These are phyloP conservation scores for Septoria linicola DNA, from an alignment of 2,329 filamentous ascomycete species.

Conservation along the genomic window DNA sequence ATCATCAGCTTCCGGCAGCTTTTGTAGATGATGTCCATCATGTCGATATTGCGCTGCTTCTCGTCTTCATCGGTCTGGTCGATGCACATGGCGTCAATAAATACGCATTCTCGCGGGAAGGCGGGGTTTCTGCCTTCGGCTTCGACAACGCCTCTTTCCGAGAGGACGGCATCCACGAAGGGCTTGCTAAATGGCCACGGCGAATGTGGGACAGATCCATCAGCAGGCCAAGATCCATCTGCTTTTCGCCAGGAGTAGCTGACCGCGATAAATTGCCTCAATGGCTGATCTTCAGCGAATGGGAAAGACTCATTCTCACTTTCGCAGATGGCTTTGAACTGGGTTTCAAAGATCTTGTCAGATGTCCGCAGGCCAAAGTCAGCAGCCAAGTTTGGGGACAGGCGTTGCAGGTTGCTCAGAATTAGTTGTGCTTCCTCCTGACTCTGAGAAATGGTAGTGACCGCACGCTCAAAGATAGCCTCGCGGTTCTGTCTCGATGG, in stretches of 20 bases:
- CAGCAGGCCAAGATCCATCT: not conserved
- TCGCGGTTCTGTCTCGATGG: not conserved
- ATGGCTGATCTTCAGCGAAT: not conserved
- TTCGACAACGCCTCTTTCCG: not conserved
- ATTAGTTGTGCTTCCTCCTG: conserved; percentile 1
- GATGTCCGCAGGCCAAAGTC: not conserved
- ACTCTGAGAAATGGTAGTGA: not conserved
- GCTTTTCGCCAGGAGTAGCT: conserved; percentile 6
- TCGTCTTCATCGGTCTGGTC: not conserved
- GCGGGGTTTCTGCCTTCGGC: not conserved
- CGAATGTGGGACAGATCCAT: not conserved
- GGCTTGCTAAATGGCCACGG: conserved; percentile 7
- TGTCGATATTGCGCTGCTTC: not conserved
- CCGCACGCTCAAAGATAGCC: not conserved
- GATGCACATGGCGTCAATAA: not conserved
- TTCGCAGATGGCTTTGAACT: conserved; percentile 3
- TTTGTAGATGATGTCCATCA: conserved; percentile 1
- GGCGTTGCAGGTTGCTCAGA: not conserved
- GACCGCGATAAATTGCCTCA: conserved; percentile 3
- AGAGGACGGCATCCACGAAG: conserved; percentile 4
- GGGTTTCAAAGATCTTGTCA: not conserved
- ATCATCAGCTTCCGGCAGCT: not conserved
- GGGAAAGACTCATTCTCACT: conserved; percentile 1
- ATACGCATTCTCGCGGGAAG: not conserved
- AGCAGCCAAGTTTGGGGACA: not conserved